Evolutionary conservation across 495 filamentous ascomycete species (phyloP), one percentile per base, ranked within the genome.

Genomic region (Penicillium soppii): DNA sequence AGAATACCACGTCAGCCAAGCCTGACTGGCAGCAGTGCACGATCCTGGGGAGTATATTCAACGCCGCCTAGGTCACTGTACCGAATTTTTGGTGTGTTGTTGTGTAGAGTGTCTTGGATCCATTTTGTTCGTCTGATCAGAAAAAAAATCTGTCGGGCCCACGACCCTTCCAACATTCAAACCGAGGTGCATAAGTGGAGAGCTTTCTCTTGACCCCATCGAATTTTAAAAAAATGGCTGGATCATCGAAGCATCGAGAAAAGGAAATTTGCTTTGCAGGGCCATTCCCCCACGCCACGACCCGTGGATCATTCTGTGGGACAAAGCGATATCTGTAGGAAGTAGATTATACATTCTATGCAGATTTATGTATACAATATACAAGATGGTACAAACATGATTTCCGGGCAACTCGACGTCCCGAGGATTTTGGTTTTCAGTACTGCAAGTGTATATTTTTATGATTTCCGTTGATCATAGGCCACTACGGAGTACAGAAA

Each of bases 1-100:
- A 37, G 19, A 54, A 52, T 37, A 49, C 48, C 53, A 69, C 62
- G 64, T 69, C 64, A 67, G 64, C 67, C 67, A 69, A 69, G 64
- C 13, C 36, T 25, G 23, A 16, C 27, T 25, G 16, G 29, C 33
- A 29, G 7, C 22, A 47, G 33, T 38, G 45, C 45, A 47, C 33
- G 22, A 37, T 47, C 8, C 40, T 32, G 20, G 12, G 27, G 41
- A 43, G 22, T 35, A 13, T 44, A 17, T 7, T 45, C 42, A 15
- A 12, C 42, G 41, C 41, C 41, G 41, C 41, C 41, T 13, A 43
- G 41, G 41, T 43, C 41, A 43, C 41, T 27, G 7, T 8, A 39
- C 20, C 12, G 5, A 39, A 20, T 39, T 39, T 39, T 3, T 13
- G 17, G 19, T 7, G 20, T 39, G 38, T 6, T 40, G 16, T n/a